Conservation (phyloP, 768 basidiomycete genomes). For the Crassisporium funariophilum region DNA sequence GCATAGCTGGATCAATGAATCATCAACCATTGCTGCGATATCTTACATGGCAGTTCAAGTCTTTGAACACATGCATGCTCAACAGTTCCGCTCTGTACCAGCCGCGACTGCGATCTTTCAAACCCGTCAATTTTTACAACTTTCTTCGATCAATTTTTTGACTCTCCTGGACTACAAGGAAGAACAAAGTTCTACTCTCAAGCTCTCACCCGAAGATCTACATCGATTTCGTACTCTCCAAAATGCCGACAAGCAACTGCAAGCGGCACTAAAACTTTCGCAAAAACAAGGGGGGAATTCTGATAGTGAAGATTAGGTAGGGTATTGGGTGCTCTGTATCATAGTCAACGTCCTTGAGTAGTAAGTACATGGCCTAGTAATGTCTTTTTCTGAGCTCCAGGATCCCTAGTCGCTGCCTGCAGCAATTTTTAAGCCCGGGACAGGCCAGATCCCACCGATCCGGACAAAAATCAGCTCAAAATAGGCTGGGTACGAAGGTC, state of each 20-base stretch:
- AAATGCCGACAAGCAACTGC: conserved; percentile 1
- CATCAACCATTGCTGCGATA: conserved; percentile 23
- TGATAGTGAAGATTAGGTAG: background rate
- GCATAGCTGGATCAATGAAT: conserved; percentile 17
- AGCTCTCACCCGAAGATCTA: background rate
- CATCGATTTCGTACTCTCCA: background rate
- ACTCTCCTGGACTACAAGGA: background rate
- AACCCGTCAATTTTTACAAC: background rate
- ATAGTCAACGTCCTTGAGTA: background rate
- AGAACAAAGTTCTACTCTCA: background rate
- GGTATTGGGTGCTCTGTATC: background rate
- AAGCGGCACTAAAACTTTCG: background rate
- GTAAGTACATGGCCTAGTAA: background rate
- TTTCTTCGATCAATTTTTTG: background rate
- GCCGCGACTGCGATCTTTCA: background rate
- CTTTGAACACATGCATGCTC: conserved; percentile 1
- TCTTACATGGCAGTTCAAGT: conserved; percentile 24
- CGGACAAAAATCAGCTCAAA: background rate
- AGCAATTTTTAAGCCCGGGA: background rate
- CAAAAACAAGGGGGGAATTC: background rate
- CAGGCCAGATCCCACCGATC: background rate
- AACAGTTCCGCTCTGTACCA: conserved; percentile 6
- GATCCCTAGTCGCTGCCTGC: background rate
- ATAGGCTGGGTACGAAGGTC: background rate
- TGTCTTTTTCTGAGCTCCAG: background rate